These are phyloP conservation scores for Fraxinus ornus DNA, from an alignment of 305 asterid species.

Conservation along the genomic window DNA sequence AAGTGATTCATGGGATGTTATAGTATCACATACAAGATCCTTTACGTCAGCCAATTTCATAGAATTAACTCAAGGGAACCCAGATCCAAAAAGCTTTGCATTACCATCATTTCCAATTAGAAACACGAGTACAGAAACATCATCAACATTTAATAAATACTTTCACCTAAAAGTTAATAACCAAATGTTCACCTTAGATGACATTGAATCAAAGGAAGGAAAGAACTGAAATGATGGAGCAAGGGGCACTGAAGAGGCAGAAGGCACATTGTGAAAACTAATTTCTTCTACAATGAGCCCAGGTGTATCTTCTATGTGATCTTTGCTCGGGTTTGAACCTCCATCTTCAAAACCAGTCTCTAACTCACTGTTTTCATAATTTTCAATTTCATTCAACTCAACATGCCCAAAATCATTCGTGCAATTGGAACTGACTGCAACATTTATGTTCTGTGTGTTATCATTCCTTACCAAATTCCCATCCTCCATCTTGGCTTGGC, in stretches of 20 bases:
- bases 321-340: conserved; percentile 37
- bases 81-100: not conserved
- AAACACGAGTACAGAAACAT: not conserved
- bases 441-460: conserved; percentile 30
- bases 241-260: conserved; percentile 50
- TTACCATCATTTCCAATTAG: conserved; percentile 9
- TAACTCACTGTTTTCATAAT: conserved; percentile 36
- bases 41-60: not conserved
- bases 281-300: conserved; percentile 48
- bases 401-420: conserved; percentile 38
- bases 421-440: conserved; percentile 34
- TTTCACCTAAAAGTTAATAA: conserved; percentile 11
- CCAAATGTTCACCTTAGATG: conserved; percentile 57
- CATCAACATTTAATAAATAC: conserved; percentile 12
- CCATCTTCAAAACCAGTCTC: conserved; percentile 30
- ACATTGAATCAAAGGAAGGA: conserved; percentile 51
- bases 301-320: conserved; percentile 42
- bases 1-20: not conserved
- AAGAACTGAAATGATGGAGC: conserved; percentile 51
- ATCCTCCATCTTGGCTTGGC: conserved; percentile 30
- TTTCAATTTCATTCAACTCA: conserved; percentile 34
- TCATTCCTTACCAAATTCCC: conserved; percentile 29
- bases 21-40: not conserved
- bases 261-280: conserved; percentile 36
- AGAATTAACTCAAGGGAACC: not conserved